phyloP scores from a whole-genome alignment of 2,329 filamentous ascomycete genomes.

The Trichoderma afroharzianum region DNA sequence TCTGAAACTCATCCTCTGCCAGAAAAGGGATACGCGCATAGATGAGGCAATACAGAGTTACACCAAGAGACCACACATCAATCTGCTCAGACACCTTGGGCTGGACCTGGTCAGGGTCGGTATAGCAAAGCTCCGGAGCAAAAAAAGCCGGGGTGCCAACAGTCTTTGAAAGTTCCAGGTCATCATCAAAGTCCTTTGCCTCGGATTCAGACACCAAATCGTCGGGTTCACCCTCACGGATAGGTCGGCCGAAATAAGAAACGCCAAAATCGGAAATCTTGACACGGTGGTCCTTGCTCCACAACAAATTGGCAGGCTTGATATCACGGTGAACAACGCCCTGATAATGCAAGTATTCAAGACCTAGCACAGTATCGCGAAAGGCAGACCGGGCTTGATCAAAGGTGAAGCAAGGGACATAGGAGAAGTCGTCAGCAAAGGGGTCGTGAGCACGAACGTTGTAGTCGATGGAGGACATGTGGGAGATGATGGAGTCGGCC shows the following conservation, averaged over 20 bases:
- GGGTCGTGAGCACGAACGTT: constrained; percentile 57
- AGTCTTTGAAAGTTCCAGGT: constrained; percentile 94
- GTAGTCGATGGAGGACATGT: constrained; percentile 64
- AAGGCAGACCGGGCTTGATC: constrained; percentile 80
- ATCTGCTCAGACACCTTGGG: constrained; percentile 88
- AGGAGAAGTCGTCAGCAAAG: constrained; percentile 83
- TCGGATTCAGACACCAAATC: constrained; percentile 75
- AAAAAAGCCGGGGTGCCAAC: constrained; percentile 98
- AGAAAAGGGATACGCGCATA: constrained; percentile 92
- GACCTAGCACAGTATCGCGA: constrained; percentile 84
- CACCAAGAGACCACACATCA: constrained; percentile 94
- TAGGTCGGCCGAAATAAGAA: constrained; percentile 89
- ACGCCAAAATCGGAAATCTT: constrained; percentile 99
- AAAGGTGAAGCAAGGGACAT: constrained; percentile 89
- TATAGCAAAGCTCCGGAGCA: constrained; percentile 92
- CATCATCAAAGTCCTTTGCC: constrained; percentile 82
- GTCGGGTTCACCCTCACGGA: constrained; percentile 75
- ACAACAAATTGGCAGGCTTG: constrained; percentile 85
- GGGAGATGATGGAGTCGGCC: constrained; percentile 70
- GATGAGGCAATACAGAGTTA: constrained; percentile 93
- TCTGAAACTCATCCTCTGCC: constrained; percentile 84
- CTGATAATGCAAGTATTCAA: constrained; percentile 90
- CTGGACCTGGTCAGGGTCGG: constrained; percentile 65
- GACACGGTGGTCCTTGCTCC: constrained; percentile 78
- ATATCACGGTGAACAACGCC: constrained; percentile 82